Evolutionary conservation across 2,329 filamentous ascomycete genomes (phyloP).

Genomic region (Xylaria sp.): DNA sequence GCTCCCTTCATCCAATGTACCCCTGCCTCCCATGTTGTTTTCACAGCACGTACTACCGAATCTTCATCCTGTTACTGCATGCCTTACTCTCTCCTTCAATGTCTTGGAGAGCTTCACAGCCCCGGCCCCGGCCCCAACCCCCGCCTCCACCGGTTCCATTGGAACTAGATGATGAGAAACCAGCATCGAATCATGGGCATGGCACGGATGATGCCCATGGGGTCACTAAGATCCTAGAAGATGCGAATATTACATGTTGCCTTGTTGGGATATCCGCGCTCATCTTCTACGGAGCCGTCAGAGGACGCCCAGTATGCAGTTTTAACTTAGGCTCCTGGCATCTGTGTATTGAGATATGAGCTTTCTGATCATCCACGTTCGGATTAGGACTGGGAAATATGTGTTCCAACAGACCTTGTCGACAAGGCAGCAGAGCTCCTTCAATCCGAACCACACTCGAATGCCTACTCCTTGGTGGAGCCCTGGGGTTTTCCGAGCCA

Average conservation of each 20-base stretch:
- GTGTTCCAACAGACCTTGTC: not conserved
- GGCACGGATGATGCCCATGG: not conserved
- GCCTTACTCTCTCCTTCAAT: no score
- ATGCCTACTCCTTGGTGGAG: not conserved
- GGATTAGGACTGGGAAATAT: not conserved
- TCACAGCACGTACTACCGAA: no score
- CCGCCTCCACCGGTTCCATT: no score
- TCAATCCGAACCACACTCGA: not conserved
- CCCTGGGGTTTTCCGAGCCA: not conserved
- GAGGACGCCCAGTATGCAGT: not conserved
- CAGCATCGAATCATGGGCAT: no score
- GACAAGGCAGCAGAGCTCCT: not conserved
- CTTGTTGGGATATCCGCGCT: not conserved
- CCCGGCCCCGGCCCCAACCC: no score
- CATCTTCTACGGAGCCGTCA: not conserved
- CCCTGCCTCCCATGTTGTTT: no score
- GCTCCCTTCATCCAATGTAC: no score
- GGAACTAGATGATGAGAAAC: no score
- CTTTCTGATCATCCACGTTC: not conserved
- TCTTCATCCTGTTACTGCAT: no score
- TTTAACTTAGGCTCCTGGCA: not conserved
- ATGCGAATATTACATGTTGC: not conserved
- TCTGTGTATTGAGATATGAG: not conserved
- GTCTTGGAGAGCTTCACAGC: no score
- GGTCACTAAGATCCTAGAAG: not conserved